Percentiles rank a stretch among this genome's conserved stretches.
Evolutionary conservation across 345 rosid genomes (phyloP).

Genomic region (Isatis tinctoria): DNA sequence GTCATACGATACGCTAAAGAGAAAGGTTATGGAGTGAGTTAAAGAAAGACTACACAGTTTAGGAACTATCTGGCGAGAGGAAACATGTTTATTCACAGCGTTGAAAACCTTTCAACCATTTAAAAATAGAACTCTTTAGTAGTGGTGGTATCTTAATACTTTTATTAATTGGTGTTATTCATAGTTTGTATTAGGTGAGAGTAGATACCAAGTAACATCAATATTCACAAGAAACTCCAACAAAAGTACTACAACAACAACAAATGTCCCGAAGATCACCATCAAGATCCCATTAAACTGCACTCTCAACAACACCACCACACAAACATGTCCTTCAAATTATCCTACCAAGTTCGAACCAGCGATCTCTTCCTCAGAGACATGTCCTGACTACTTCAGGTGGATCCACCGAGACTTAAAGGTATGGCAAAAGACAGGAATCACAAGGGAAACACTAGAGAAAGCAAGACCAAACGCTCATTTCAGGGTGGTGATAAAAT

Average conservation of each 20-base stretch:
- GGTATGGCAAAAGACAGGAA: slow-evolving; percentile 46
- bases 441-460: slow-evolving; percentile 47
- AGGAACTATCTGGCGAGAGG: background rate
- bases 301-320: background rate
- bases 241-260: background rate
- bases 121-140: background rate
- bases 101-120: no score
- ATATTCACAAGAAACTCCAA: slow-evolving; percentile 8
- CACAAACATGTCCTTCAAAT: slow-evolving; percentile 33
- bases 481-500: slow-evolving; percentile 44
- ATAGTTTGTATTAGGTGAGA: slow-evolving; percentile 29
- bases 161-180: background rate
- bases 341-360: background rate
- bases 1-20: background rate
- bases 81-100: background rate
- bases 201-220: slow-evolving; percentile 15
- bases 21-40: background rate
- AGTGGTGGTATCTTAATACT: background rate
- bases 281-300: slow-evolving; percentile 31
- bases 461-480: slow-evolving; percentile 36
- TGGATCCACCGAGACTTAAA: slow-evolving; percentile 59
- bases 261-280: background rate
- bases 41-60: background rate
- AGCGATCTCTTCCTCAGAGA: background rate
- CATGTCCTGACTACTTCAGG: slow-evolving; percentile 64